Conservation (phyloP, 2,329 filamentous ascomycete genomes). For the Cladosporium sp. region DNA sequence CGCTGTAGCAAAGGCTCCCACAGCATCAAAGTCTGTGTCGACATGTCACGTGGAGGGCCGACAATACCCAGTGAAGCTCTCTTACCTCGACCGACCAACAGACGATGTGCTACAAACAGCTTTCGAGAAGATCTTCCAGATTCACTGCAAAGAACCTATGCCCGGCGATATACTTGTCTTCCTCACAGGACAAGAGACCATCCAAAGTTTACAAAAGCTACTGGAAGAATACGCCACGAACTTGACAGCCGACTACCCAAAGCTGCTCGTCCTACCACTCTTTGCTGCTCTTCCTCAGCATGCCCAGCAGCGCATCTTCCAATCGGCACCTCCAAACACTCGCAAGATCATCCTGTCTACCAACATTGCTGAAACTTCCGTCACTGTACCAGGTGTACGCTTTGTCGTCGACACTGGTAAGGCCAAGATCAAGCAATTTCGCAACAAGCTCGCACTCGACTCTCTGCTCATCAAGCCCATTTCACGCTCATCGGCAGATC, state of each 20-base stretch:
- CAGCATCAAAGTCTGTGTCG: slow-evolving; percentile 22
- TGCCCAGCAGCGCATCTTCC: slow-evolving; percentile 83
- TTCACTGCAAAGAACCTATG: slow-evolving; percentile 84
- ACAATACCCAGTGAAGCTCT: slow-evolving; percentile 78
- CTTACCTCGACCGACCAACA: slow-evolving; percentile 72
- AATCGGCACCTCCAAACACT: slow-evolving; percentile 70
- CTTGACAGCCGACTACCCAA: slow-evolving; percentile 52
- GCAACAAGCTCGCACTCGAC: slow-evolving; percentile 80
- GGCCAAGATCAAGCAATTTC: slow-evolving; percentile 90
- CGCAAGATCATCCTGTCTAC: slow-evolving; percentile 90
- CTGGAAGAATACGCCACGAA: slow-evolving; percentile 76
- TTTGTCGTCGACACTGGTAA: slow-evolving; percentile 93
- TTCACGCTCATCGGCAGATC: slow-evolving; percentile 88
- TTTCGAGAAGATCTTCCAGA: slow-evolving; percentile 77
- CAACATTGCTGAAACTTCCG: slow-evolving; percentile 98
- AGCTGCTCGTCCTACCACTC: slow-evolving; percentile 70
- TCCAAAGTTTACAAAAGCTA: slow-evolving; percentile 76
- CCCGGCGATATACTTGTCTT: slow-evolving; percentile 94
- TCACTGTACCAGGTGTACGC: slow-evolving; percentile 89
- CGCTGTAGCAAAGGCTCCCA: background rate
- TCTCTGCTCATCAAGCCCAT: slow-evolving; percentile 88
- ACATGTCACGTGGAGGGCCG: slow-evolving; percentile 77
- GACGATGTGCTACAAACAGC: slow-evolving; percentile 80
- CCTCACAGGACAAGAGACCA: slow-evolving; percentile 87
- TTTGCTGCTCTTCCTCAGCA: slow-evolving; percentile 88